phyloP scores from a whole-genome alignment of 2,329 filamentous ascomycete species.

The Mollisiaceae sp. region DNA sequence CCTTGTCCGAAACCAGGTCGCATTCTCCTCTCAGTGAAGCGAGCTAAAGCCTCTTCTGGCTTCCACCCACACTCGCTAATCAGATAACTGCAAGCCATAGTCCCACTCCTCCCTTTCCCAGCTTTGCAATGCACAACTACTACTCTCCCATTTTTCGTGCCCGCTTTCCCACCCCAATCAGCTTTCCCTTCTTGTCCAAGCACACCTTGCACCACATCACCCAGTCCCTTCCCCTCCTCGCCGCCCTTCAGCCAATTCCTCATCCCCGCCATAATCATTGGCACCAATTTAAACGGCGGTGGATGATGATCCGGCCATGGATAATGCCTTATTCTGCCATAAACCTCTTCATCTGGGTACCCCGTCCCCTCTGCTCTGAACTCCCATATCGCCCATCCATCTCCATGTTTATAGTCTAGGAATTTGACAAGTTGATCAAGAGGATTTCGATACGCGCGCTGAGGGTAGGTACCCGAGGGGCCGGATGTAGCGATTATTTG shows the following conservation, averaged over 20 bases:
- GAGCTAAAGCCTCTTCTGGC: constrained; percentile 63
- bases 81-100: constrained; percentile 84
- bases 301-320: constrained; percentile 98
- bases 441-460: constrained; percentile 92
- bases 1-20: constrained; percentile 85
- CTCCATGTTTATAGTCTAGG: constrained; percentile 81
- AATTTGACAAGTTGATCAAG: constrained; percentile 86
- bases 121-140: constrained; percentile 97
- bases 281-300: constrained; percentile 87
- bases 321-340: constrained; percentile 84
- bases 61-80: constrained; percentile 84
- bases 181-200: constrained; percentile 32
- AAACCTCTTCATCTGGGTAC: constrained; percentile 89
- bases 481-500: constrained; percentile 77
- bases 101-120: constrained; percentile 92
- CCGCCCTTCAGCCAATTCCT: constrained; percentile 76
- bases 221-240: constrained; percentile 30
- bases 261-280: constrained; percentile 91
- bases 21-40: constrained; percentile 87
- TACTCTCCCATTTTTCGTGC: constrained; percentile 56
- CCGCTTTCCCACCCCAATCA: constrained; percentile 28
- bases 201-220: not conserved
- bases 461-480: constrained; percentile 85
- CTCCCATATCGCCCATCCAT: constrained; percentile 95
- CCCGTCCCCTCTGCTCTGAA: constrained; percentile 96